Base-by-base conservation (phyloP, 306 rosid genomes). In the Corylus americana region DNA sequence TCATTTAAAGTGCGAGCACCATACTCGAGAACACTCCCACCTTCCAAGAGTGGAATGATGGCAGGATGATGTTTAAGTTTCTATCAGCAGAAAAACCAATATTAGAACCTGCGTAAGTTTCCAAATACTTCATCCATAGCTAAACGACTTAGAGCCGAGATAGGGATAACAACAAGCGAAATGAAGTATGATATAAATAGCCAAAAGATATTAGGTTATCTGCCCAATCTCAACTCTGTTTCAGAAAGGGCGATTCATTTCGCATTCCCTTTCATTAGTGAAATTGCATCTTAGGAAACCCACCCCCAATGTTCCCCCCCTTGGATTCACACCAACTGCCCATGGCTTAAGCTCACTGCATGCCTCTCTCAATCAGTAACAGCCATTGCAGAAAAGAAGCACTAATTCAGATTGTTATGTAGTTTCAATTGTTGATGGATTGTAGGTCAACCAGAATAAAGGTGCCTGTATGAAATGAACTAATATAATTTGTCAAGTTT, bases 1-100 rank as follows among this genome's bases (percentile, higher is more conserved):
- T 95, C 98, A 84, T 95, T 95, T 84, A 95, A 89, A 42, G 92
- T 87, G 82, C 98, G 98, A 85, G 98, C 98, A 48, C 98, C 98
- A 80, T 91, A 92, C 85, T 95, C 97, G 79, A 95, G 82, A 80
- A 90, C 93, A 70, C 92, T 86, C 78, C 98, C 98, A 57, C 98
- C 96, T 81, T 92, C 91, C 82, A 95, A 83, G 70, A 91, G 75
- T 75, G 86, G 85, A 83, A 84, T 87, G 88, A 95, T 91, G 79
- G 91, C 91, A 83, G 98, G 96, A 73, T 95, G 98, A 78, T 85
- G 97, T 78, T 95, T 95, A 48, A 95, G 80, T 91, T 90, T 95
- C 98, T 94, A 76, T 37, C 39, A 64, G 64, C 51, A 73, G 66
- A 67, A 58, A 48, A 79, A 79, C 57, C 13, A 75, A 76, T 27